A percentile compares a stretch with the other conserved stretches of the same genome.
These are phyloP conservation scores for Globisporangium nunn DNA, from an alignment of 352 stramenopile species.

Conservation along the genomic window DNA sequence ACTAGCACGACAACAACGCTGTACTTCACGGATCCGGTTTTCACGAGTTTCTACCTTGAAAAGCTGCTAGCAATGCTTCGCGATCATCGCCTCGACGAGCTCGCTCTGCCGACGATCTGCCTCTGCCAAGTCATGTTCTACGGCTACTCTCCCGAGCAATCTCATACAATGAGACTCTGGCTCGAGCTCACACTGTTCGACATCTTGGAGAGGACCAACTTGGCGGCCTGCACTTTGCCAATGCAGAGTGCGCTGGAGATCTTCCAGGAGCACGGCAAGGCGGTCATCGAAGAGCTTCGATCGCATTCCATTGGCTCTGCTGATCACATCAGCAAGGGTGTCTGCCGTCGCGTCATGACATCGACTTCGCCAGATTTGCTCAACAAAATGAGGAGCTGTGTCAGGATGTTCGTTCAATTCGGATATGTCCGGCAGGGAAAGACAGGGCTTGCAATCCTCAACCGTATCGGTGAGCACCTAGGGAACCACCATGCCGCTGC, in stretches of 20 bases:
- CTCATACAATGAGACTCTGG: slow-evolving; percentile 37
- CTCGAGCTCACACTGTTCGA: slow-evolving; percentile 45
- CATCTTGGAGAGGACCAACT: slow-evolving; percentile 38
- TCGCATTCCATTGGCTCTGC: not conserved
- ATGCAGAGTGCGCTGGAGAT: slow-evolving; percentile 51
- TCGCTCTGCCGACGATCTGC: slow-evolving; percentile 35
- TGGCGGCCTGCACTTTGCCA: slow-evolving; percentile 28
- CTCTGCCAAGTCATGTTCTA: slow-evolving; percentile 50
- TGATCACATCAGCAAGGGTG: slow-evolving; percentile 1
- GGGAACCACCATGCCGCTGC: not conserved
- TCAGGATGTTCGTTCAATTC: slow-evolving; percentile 34
- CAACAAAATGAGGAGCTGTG: slow-evolving; percentile 22
- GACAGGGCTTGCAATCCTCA: slow-evolving; percentile 34
- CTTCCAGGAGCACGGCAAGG: slow-evolving; percentile 28
- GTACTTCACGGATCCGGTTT: slow-evolving; percentile 39
- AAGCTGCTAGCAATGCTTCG: slow-evolving; percentile 32
- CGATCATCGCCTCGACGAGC: slow-evolving; percentile 19
- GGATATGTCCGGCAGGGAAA: slow-evolving; percentile 59
- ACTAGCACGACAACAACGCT: not conserved
- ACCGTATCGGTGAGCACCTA: slow-evolving; percentile 4
- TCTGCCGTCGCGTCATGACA: slow-evolving; percentile 7
- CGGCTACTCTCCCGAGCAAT: slow-evolving; percentile 22
- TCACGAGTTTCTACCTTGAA: slow-evolving; percentile 42
- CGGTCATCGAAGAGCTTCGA: slow-evolving; percentile 42
- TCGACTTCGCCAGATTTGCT: slow-evolving; percentile 13